Evolutionary conservation across 2,329 filamentous ascomycete genomes (phyloP), one percentile per base, ranked within the genome.

Genomic region (Alternaria conjuncta): DNA sequence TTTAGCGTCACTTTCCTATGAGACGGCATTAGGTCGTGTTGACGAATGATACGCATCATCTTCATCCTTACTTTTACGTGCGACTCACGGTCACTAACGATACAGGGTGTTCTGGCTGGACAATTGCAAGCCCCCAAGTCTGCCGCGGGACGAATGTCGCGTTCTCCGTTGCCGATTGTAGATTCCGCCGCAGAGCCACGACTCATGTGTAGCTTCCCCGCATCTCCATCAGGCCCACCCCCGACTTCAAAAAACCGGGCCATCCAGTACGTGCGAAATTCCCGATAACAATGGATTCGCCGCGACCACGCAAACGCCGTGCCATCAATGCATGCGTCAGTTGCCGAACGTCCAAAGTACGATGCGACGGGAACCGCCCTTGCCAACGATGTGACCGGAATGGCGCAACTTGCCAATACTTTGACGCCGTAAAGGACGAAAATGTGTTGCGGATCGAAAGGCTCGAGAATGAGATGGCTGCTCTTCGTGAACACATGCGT

Each of bases 321-420:
- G 76, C 75, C 11, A 77, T 78, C 65, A 74, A 77, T 55, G 76
- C 76, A 13, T 79, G 76, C 63, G 60, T 64, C 26, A 49, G 57
- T 25, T 79, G 76, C 60, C 73, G 76, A 41, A 68, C 68, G 7
- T 75, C 75, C 23, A 79, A 79, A 57, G 76, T 79, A 11, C 68
- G 72, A 46, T 79, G 76, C 56, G 73, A 78, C 63, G 75, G 76
- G 10, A 65, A 68, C 9, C 70, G 68, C 8, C 76, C 76, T 8
- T 79, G 76, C 49, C 65, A 70, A 57, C 70, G 76, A n/a, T 79
- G 75, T 61, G 61, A 67, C 5, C 62, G 65, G n/a, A 77, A 75
- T 32, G 61, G 69, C 49, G 41, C 67, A 7, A 43, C 55, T 13
- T 79, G 76, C 30, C 65, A 71, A 51, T 78, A 76, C 43, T 61